phyloP scores from a whole-genome alignment of 2,329 filamentous ascomycete species.

The Aspergillus niger region DNA sequence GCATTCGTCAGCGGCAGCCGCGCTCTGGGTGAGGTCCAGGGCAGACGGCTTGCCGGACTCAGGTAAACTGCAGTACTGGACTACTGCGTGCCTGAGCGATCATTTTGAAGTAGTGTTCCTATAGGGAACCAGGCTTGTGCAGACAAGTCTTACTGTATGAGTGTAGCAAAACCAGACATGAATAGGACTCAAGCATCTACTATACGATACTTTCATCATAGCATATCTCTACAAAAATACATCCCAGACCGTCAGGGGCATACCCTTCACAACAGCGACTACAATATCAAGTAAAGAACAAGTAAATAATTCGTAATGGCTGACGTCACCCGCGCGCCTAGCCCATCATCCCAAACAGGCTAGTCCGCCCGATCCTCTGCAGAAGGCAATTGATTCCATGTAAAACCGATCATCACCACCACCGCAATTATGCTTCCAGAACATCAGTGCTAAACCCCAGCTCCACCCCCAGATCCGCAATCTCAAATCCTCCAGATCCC shows the following conservation, averaged over 20 bases:
- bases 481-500: not conserved
- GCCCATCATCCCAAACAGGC: constrained; percentile 16
- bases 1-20: constrained; percentile 85
- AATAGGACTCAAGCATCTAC: not conserved
- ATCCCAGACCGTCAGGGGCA: not conserved
- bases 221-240: not conserved
- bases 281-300: not conserved
- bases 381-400: not conserved
- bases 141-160: not conserved
- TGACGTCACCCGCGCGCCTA: constrained; percentile 26
- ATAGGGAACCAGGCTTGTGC: not conserved
- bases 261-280: not conserved
- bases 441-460: not conserved
- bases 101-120: not conserved
- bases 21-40: constrained; percentile 90
- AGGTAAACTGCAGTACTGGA: constrained; percentile 45
- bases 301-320: not conserved
- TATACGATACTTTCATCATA: not conserved
- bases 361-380: constrained; percentile 16
- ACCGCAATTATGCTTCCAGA: not conserved
- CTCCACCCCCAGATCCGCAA: constrained; percentile 9
- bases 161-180: constrained; percentile 1
- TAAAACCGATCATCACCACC: too few relatives aligned
- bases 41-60: constrained; percentile 74
- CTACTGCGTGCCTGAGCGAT: not conserved